Base-by-base conservation (phyloP, 1,284 basidiomycete genomes). In the Ceratobasidium theobromae region DNA sequence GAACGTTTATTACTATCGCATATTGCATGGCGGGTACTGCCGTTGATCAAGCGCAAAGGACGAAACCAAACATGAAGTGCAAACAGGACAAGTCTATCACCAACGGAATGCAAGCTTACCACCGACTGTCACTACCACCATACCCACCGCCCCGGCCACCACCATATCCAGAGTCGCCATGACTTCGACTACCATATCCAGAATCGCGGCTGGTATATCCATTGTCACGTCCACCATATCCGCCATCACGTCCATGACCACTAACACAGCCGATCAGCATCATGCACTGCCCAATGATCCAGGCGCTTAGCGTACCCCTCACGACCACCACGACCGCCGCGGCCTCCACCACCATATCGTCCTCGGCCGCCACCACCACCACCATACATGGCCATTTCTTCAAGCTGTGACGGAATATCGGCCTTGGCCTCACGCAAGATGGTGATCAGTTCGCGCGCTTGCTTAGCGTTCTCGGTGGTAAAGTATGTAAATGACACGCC, bases 401-500 rank as follows among this genome's bases (percentile, higher is more conserved):
- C 90, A 1, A 99, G 82, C 76, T 96, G 93, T 64, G 90, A 85
- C 23, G 96, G 94, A 27, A 99, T 82, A 54, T 84, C 81, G 33
- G 94, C 88, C 76, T 95, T 95, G 53, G 94, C 93, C 78, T 99
- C 96, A 70, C 85, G 83, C 69, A 99, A 79, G 72, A 99, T 98
- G 71, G 79, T 82, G 66, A 98, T 81, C 14, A 99, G 84, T 75
- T 99, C 96, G 54, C 94, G 89, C 16, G 96, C 95, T 71, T 87
- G 87, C 81, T 96, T 97, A 67, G 92, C 88, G 78, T 96, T 98
- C 74, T 97, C 93, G 57, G 89, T 89, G 65, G 92, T 95, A 80
- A 99, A 96, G 83, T 96, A 98, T 11, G 95, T 98, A 79, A 92
- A 97, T 3, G 95, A 93, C 35, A 87, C 91, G 72, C 94, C 93